Evolutionary conservation across 805 yeast genomes (phyloP).

Genomic region (Wickerhamiella sorbophila): DNA sequence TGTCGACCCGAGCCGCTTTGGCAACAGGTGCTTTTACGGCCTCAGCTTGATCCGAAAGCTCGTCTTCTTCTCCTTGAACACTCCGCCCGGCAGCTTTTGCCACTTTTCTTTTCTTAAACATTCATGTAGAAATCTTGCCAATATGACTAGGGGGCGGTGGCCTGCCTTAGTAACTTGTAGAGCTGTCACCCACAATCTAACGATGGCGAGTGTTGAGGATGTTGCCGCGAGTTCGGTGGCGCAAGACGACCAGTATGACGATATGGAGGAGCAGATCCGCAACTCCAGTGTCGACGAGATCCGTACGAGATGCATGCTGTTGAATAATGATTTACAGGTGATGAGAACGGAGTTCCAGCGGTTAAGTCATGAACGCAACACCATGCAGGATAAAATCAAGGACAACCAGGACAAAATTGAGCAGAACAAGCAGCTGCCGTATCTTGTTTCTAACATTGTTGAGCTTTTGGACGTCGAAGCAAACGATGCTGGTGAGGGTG

Average conservation of each 20-base stretch:
- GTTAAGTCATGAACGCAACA: slow-evolving; percentile 79
- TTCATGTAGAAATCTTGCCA: not conserved
- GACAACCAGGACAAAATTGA: slow-evolving; percentile 93
- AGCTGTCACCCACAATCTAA: not conserved
- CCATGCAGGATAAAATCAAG: slow-evolving; percentile 84
- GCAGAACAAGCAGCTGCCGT: slow-evolving; percentile 90
- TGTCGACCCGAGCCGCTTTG: no score
- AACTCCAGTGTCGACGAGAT: slow-evolving; percentile 67
- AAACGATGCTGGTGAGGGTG: slow-evolving; percentile 68
- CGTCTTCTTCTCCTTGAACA: no score
- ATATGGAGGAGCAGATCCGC: not conserved
- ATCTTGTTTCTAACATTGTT: slow-evolving; percentile 90
- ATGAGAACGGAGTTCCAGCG: slow-evolving; percentile 87
- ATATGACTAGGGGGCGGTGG: no score
- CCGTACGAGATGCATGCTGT: slow-evolving; percentile 66
- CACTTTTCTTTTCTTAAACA: slow-evolving; percentile 1
- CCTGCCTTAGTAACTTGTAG: no score
- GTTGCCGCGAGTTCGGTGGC: not conserved
- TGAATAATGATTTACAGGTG: slow-evolving; percentile 91
- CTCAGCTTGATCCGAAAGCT: no score
- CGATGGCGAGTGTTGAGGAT: not conserved
- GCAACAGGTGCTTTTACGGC: no score
- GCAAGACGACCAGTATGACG: not conserved
- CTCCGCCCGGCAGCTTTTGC: not conserved
- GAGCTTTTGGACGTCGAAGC: slow-evolving; percentile 86